phyloP scores from a whole-genome alignment of 257 asterid genomes.

The Ocimum tenuiflorum region DNA sequence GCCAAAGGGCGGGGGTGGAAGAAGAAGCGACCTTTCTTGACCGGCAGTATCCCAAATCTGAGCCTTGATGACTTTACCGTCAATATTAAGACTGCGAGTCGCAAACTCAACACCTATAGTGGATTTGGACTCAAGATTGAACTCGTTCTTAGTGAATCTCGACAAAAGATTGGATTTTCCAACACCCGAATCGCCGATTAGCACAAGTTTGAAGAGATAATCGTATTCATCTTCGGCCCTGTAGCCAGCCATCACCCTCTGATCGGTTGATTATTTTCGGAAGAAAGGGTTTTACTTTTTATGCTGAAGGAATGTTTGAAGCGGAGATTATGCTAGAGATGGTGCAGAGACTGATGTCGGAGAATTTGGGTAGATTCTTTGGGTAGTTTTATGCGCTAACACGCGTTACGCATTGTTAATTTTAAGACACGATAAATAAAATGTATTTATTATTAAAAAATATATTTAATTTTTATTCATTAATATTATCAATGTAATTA shows the following conservation, averaged over 20 bases:
- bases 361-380: not conserved
- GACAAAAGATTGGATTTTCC: constrained; percentile 65
- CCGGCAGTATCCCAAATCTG: constrained; percentile 86
- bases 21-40: constrained; percentile 48
- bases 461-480: too few relatives aligned
- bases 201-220: constrained; percentile 52
- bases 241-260: constrained; percentile 42
- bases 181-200: constrained; percentile 71
- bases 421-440: too few relatives aligned
- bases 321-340: constrained; percentile 16
- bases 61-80: constrained; percentile 58
- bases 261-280: not conserved
- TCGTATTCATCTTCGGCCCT: constrained; percentile 58
- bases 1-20: not conserved
- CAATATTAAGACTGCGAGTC: constrained; percentile 43
- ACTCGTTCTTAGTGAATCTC: constrained; percentile 62
- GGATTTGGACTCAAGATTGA: constrained; percentile 57
- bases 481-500: too few relatives aligned
- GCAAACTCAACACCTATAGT: constrained; percentile 70
- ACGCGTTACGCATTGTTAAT: too few relatives aligned
- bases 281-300: not conserved
- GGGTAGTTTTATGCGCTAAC: too few relatives aligned
- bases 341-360: constrained; percentile 18
- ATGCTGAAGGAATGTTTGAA: constrained; percentile 4
- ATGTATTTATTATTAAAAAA: too few relatives aligned